Evolutionary conservation across 345 rosid genomes (phyloP), one percentile per base, ranked within the genome.

Genomic region (Limnanthes douglasii): DNA sequence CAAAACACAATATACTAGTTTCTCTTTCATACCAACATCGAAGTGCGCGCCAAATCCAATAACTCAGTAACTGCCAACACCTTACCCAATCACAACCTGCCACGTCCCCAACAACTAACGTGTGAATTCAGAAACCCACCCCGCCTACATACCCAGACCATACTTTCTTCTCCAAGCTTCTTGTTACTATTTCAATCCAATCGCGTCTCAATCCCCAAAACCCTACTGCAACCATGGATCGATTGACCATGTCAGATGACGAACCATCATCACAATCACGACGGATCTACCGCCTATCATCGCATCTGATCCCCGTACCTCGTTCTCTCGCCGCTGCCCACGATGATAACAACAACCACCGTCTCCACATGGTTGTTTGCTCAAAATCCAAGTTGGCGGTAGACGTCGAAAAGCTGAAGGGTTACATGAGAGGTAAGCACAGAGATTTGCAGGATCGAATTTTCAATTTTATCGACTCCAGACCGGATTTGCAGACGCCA

Each of bases 401-500:
- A 26, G 61, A 85, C 21, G 58, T 56, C 0, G 30, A 41, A 35
- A 46, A 61, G 22, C 54, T 92, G 39, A 55, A 71, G 13, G 6
- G 22, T 0, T 81, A 60, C 60, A 73, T 92, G 83, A 75, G 65
- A 30, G 93, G 99, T 15, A 69, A 69, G 51, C 60, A 92, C 46
- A 56, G 72, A 31, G 96, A 75, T n/a, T 37, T 78, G 19, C 99
- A 92, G 40, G 96, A 85, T 41, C 62, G 41, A 48, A 65, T 92
- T 17, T 71, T 37, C 36, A 62, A 67, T 12, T 92, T 61, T 47
- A 85, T 56, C 49, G 64, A 69, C 26, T 58, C 80, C 1, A 60
- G 83, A 39, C 96, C 94, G 3, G 90, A 92, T 39, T 56, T 92
- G 52, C 85, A 70, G 46, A 92, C 93, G 9, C 99, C 99, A 15